Evolutionary conservation across 1,284 basidiomycete species (phyloP).

Genomic region (Rhodotorula sp.): DNA sequence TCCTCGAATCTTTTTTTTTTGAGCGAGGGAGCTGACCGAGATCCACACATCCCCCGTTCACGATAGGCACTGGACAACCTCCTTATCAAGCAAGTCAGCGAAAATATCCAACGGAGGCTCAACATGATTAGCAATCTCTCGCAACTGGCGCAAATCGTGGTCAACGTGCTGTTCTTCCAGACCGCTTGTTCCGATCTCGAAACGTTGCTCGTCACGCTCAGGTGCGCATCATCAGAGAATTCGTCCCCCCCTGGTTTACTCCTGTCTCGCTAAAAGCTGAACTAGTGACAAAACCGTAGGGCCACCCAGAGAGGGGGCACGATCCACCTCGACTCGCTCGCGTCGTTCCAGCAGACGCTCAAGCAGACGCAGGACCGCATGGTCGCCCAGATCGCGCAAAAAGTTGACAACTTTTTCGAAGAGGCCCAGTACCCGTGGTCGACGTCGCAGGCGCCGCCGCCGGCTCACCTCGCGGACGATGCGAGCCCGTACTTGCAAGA

Average conservation of each 20-base stretch:
- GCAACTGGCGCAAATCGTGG: conserved; percentile 90
- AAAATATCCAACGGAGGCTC: conserved; percentile 67
- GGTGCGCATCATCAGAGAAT: conserved; percentile 26
- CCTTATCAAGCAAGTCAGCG: conserved; percentile 75
- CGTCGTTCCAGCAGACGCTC: conserved; percentile 70
- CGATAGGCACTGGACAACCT: conserved; percentile 80
- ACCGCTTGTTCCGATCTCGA: conserved; percentile 83
- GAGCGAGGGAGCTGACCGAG: background rate
- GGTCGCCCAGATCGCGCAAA: conserved; percentile 77
- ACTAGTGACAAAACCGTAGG: conserved; percentile 50
- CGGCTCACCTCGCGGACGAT: conserved; percentile 46
- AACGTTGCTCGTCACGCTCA: conserved; percentile 67
- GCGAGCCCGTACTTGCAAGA: conserved; percentile 94
- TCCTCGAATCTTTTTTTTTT: background rate
- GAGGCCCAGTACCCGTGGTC: conserved; percentile 94
- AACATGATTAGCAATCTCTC: conserved; percentile 74
- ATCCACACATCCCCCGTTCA: background rate
- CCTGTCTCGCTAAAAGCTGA: background rate
- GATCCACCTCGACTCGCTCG: conserved; percentile 66
- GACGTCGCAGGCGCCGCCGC: conserved; percentile 39
- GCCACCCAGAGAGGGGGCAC: conserved; percentile 80
- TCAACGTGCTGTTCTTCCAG: conserved; percentile 90
- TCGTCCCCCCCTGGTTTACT: background rate
- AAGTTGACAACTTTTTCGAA: conserved; percentile 96
- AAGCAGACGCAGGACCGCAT: conserved; percentile 73